Evolutionary conservation across 768 basidiomycete species (phyloP).

Genomic region (Imleria badia): DNA sequence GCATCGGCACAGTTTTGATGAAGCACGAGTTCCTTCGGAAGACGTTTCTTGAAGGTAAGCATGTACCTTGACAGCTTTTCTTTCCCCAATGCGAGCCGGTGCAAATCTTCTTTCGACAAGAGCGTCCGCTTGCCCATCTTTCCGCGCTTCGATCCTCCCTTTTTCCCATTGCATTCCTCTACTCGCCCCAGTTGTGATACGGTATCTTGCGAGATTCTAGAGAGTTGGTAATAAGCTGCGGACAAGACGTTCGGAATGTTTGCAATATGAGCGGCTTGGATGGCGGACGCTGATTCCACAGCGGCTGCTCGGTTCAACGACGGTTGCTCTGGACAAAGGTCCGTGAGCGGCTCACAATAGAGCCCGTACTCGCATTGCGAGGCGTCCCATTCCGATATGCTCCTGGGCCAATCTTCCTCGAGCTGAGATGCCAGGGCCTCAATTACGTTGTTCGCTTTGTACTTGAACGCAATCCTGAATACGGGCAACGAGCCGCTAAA

Average conservation of each 20-base stretch:
- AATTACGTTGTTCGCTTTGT: background rate
- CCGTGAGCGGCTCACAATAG: background rate
- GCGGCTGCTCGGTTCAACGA: background rate
- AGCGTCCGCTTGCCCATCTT: background rate
- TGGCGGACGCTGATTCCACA: background rate
- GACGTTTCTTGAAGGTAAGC: background rate
- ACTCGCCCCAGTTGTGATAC: background rate
- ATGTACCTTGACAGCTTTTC: background rate
- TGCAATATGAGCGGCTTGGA: conserved; percentile 6
- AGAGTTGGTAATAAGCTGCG: conserved; percentile 7
- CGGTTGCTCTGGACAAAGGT: background rate
- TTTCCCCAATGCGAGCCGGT: background rate
- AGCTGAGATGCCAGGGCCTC: conserved; percentile 5
- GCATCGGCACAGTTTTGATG: background rate
- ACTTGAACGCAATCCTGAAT: conserved; percentile 5
- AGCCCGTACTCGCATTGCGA: background rate
- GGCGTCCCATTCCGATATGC: conserved; percentile 5
- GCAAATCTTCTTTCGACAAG: conserved; percentile 3
- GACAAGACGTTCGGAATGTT: background rate
- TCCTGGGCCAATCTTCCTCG: conserved; percentile 9
- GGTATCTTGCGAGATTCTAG: background rate
- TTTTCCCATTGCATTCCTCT: background rate
- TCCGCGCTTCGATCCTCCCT: background rate
- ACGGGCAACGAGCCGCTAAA: background rate
- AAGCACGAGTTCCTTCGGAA: background rate